Conservation (phyloP, 352 stramenopile species). For the Thraustochytrium striatum region DNA sequence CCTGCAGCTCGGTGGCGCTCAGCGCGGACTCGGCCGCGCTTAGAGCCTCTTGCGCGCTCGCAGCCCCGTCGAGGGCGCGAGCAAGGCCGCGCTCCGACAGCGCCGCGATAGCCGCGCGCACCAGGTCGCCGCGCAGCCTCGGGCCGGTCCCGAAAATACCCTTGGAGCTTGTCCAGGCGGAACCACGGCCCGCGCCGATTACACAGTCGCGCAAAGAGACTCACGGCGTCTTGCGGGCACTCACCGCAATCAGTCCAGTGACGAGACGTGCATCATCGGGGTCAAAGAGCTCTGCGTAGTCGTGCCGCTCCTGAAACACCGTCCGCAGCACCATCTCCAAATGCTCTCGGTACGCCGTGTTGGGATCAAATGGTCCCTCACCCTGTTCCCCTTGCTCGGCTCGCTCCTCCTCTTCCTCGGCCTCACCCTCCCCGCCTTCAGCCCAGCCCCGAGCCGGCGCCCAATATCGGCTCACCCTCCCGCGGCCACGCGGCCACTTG, state of each 20-base stretch:
- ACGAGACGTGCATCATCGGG: not conserved
- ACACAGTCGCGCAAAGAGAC: not conserved
- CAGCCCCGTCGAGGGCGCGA: not conserved
- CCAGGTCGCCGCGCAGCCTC: not conserved
- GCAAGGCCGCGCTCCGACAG: not conserved
- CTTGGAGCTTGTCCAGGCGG: not conserved
- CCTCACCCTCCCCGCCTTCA: no score
- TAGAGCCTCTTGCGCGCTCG: not conserved
- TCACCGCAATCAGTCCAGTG: not conserved
- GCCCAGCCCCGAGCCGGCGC: no score
- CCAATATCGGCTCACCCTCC: no score
- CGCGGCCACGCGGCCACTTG: no score
- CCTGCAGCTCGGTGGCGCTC: not conserved
- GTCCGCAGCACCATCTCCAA: constrained; percentile 36
- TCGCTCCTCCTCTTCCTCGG: no score
- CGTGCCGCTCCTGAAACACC: constrained; percentile 30
- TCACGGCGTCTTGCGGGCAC: not conserved
- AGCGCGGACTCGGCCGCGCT: not conserved
- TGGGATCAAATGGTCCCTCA: constrained; percentile 11
- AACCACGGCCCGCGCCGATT: constrained; percentile 15
- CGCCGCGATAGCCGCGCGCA: not conserved
- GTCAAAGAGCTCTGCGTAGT: not conserved
- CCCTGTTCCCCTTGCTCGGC: no score
- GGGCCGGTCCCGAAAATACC: not conserved
- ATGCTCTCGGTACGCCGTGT: constrained; percentile 25